These are phyloP conservation scores for Blastobotrys apis DNA, from an alignment of 1,139 yeast genomes.

Conservation along the genomic window DNA sequence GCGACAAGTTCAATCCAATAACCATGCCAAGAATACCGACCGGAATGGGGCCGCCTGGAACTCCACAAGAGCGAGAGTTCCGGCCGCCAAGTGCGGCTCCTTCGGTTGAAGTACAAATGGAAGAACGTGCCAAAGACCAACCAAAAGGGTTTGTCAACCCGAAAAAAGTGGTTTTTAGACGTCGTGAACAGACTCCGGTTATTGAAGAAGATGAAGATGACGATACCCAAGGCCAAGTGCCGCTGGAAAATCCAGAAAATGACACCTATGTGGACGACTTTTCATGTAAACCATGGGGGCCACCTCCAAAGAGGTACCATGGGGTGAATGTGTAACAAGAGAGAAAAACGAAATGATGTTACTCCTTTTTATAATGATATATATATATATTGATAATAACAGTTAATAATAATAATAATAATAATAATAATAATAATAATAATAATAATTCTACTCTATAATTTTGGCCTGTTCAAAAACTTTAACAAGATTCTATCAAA, in stretches of 20 bases:
- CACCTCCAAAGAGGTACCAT: slow-evolving; percentile 31
- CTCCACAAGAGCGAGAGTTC: not conserved
- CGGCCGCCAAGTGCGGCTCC: not conserved
- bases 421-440: not conserved
- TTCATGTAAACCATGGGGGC: slow-evolving; percentile 32
- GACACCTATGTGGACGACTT: slow-evolving; percentile 26
- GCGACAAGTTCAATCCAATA: slow-evolving; percentile 4
- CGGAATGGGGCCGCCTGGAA: slow-evolving; percentile 4
- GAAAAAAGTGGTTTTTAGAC: slow-evolving; percentile 19
- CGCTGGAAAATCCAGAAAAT: slow-evolving; percentile 4
- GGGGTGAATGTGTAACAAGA: slow-evolving; percentile 24
- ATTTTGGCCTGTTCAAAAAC: slow-evolving; percentile 29
- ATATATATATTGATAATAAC: not conserved
- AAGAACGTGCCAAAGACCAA: slow-evolving; percentile 6
- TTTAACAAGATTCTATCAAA: slow-evolving; percentile 50
- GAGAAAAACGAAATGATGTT: too few species aligned
- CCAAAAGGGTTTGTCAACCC: slow-evolving; percentile 21
- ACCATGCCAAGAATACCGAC: slow-evolving; percentile 8
- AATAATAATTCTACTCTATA: too few species aligned
- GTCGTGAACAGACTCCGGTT: slow-evolving; percentile 19
- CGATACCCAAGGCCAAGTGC: not conserved
- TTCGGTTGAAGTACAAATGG: slow-evolving; percentile 5
- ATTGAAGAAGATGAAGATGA: slow-evolving; percentile 11
- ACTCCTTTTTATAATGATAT: too few species aligned
- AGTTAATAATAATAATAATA: not conserved